Evolutionary conservation across 306 rosid species (phyloP), one percentile per base, ranked within the genome.

Genomic region (Vachellia pachyceras): DNA sequence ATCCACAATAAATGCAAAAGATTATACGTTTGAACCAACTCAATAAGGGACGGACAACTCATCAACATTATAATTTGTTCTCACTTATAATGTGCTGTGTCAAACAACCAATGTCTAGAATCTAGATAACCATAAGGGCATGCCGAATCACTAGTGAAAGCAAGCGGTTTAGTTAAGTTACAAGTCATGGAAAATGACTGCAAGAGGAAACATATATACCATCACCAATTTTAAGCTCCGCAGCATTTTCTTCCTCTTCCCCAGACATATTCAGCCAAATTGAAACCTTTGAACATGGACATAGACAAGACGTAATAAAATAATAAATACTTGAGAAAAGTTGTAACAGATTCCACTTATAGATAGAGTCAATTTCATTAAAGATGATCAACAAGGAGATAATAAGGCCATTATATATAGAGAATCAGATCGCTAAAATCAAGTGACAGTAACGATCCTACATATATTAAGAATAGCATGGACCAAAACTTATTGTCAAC

Each of bases 201-300:
- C 20, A 20, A 55, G 29, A 0, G 54, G 68, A 70, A 50, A 58
- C 40, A 72, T 10, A 2, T 12, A 65, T 86, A 95, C 98, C 97
- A 33, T 95, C 97, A 76, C 99, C 97, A 64, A 95, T 95, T 90
- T 95, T 95, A 50, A 95, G 97, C 90, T 95, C 97, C 0, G 97
- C 94, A 14, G 97, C 99, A 77, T 95, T 93, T 80, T 95, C 99
- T 85, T 95, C 99, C 87, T 90, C 95, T 83, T 92, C 99, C 55
- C 94, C 97, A 71, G 97, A 92, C 99, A 95, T 95, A 68, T 35
- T 87, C 73, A 42, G 23, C 65, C 58, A 57, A 77, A 60, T 44
- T 7, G 37, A 44, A 69, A 44, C 74, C 74, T 69, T 22, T 6
- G 42, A 44, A 22, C 22, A 35, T 45, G 73, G 13, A 40, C 69